Evolutionary conservation across 139 green algal genomes (phyloP).

Genomic region (Micractinium conductrix): DNA sequence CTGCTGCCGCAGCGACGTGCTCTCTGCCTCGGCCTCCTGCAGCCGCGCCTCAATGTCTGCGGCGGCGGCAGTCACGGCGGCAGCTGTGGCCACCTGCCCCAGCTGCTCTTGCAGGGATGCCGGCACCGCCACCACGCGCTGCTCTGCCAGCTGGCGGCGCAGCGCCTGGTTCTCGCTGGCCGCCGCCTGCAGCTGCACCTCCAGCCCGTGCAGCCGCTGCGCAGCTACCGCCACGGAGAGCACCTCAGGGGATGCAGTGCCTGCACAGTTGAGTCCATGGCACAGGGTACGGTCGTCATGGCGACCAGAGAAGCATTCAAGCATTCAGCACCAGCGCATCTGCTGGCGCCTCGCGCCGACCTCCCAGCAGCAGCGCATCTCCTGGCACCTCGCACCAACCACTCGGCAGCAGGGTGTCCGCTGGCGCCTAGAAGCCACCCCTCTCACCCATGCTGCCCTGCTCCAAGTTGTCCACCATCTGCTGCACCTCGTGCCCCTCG

Average conservation of each 20-base stretch:
- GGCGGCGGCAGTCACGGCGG: background rate
- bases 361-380: too few relatives aligned
- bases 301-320: too few relatives aligned
- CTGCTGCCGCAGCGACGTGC: conserved; percentile 1
- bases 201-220: background rate
- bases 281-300: too few relatives aligned
- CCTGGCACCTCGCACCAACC: too few relatives aligned
- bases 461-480: conserved; percentile 18
- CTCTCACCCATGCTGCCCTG: background rate
- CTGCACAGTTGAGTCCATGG: background rate
- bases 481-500: background rate
- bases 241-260: background rate
- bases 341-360: too few relatives aligned
- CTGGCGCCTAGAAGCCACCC: too few relatives aligned
- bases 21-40: background rate
- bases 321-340: too few relatives aligned
- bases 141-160: conserved; percentile 1
- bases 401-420: too few relatives aligned
- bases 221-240: background rate
- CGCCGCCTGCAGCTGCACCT: conserved; percentile 5
- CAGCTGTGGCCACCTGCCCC: background rate
- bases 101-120: conserved; percentile 9
- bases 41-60: conserved; percentile 13
- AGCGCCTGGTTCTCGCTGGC: background rate
- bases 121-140: conserved; percentile 5